These are phyloP conservation scores for Vitis cinerea DNA, from an alignment of 164 flowering plant genomes.

Conservation along the genomic window DNA sequence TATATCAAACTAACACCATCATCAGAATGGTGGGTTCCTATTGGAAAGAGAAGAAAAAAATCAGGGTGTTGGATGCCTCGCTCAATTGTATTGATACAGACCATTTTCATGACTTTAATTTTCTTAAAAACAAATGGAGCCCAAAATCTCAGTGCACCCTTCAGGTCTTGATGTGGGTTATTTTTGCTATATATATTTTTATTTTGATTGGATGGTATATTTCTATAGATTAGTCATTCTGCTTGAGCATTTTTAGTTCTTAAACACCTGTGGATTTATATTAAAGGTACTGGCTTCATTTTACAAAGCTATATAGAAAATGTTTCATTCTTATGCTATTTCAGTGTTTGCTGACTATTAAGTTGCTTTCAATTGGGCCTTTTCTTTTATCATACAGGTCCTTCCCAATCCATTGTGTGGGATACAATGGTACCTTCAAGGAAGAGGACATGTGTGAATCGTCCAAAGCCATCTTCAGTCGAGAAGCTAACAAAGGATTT, in stretches of 20 bases:
- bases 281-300: too few species aligned
- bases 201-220: too few species aligned
- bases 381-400: conserved; percentile 45
- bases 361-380: neutral
- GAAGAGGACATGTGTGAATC: conserved; percentile 81
- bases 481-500: conserved; percentile 94
- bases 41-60: neutral
- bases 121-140: neutral
- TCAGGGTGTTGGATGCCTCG: neutral
- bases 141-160: neutral
- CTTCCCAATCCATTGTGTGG: conserved; percentile 80
- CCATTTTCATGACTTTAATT: neutral
- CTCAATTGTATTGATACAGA: neutral
- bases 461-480: conserved; percentile 78
- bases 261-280: too few species aligned
- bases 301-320: too few species aligned
- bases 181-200: too few species aligned
- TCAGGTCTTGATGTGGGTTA: neutral
- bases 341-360: neutral
- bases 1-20: neutral
- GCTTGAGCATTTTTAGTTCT: too few species aligned
- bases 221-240: too few species aligned
- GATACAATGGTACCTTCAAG: conserved; percentile 80
- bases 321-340: too few species aligned
- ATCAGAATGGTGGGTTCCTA: too few species aligned